phyloP scores from a whole-genome alignment of 345 rosid genomes.

The Lepidium didymum region DNA sequence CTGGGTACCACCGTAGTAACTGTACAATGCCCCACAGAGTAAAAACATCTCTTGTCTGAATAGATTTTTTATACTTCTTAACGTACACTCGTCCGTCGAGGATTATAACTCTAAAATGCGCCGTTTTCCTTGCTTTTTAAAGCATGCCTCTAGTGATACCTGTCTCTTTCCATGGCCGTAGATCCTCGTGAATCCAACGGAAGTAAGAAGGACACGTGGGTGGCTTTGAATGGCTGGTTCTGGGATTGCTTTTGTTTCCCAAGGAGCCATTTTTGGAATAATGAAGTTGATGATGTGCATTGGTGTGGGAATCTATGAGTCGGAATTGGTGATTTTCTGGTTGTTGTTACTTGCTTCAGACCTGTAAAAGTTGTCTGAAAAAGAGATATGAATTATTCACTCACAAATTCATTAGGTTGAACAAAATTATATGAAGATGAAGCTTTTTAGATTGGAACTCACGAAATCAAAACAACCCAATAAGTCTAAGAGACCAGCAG shows the following conservation, averaged over 20 bases:
- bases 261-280: background rate
- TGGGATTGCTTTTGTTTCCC: background rate
- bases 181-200: constrained; percentile 77
- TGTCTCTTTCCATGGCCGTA: constrained; percentile 52
- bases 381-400: background rate
- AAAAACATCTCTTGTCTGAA: constrained; percentile 46
- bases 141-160: constrained; percentile 60
- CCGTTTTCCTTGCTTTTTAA: constrained; percentile 40
- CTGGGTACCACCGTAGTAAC: constrained; percentile 65
- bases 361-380: constrained; percentile 17
- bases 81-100: constrained; percentile 50
- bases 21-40: constrained; percentile 73
- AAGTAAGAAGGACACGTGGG: constrained; percentile 55
- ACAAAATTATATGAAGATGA: background rate
- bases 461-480: constrained; percentile 21
- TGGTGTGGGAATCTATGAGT: constrained; percentile 29
- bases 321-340: constrained; percentile 25
- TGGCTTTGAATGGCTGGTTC: background rate
- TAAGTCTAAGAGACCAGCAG: constrained; percentile 21
- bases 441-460: background rate
- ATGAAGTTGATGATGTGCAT: constrained; percentile 18
- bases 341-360: constrained; percentile 6
- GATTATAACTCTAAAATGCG: constrained; percentile 55
- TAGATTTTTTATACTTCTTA: constrained; percentile 41
- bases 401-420: background rate